Percentiles rank a stretch among this genome's conserved stretches.
phyloP scores from a whole-genome alignment of 805 yeast genomes.

The Ascoidea rubescens region DNA sequence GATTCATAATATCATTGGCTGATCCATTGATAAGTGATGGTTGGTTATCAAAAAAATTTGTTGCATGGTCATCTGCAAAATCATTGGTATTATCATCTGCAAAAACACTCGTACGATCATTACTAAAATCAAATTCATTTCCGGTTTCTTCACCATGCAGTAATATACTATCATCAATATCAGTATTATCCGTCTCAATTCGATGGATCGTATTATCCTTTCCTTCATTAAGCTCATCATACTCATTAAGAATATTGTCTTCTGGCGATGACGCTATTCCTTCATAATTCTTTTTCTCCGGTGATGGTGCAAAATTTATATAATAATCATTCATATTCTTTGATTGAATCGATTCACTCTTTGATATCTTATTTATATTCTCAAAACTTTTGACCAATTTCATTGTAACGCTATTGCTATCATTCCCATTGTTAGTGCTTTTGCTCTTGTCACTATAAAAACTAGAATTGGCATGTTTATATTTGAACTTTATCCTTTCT shows the following conservation, averaged over 20 bases:
- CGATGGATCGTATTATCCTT: no score
- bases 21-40: not conserved
- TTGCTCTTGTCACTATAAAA: not conserved
- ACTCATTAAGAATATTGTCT: not conserved
- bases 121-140: not conserved
- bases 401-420: not conserved
- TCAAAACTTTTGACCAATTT: not conserved
- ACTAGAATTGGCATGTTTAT: not conserved
- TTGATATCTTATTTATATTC: no score
- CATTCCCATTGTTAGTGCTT: not conserved
- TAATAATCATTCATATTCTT: not conserved
- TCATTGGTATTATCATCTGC: constrained; percentile 5
- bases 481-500: not conserved
- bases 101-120: constrained; percentile 1
- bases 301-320: not conserved
- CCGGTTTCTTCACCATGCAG: not conserved
- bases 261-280: not conserved
- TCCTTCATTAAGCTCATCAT: not conserved
- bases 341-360: not conserved
- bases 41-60: not conserved
- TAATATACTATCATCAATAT: not conserved
- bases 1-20: constrained; percentile 1
- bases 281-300: not conserved
- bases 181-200: not conserved
- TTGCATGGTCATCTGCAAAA: not conserved